Base-by-base conservation (phyloP, 2,329 filamentous ascomycete species). In the Calonectria crousiana region DNA sequence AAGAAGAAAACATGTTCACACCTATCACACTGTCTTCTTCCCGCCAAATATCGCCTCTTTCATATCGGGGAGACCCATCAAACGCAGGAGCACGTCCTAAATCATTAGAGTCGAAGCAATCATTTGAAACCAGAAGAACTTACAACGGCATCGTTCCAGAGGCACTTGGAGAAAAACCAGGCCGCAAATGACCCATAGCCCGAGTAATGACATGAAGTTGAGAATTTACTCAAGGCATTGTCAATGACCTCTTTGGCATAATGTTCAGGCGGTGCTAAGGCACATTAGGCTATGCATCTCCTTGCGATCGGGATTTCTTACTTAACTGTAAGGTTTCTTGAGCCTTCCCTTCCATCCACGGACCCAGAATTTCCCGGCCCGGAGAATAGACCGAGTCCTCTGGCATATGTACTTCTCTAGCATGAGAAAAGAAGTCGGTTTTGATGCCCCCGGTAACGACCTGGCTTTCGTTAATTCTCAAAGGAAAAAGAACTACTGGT, bases 331-430 rank as follows among this genome's bases (percentile, higher is more conserved):
- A 6, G 11, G 13, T 32, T 13, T 41, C 67, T 44, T 75, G 66
- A 18, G 49, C 73, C 14, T 75, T 60, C 11, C 74, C 78, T 11
- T 38, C 70, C 44, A 80, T 34, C 76, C 75, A 78, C 28, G 70
- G 58, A 2, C 73, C 66, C 6, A 81, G 69, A 6, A 34, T 6
- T 16, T 78, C 72, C 49, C 74, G 44, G 2, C 62, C 78, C 4
- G 78, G 73, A 20, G 74, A 75, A 32, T 80, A 81, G 1, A 68
- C 62, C 1, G 78, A 81, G 14, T 38, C 58, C 41, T 84, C 47
- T 79, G 87, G 76, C 83, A 87, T 49, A 67, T 87, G 83, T 83
- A 84, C 83, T 71, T 85, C 82, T 58, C 85, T 84, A 78, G 84
- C 68, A 81, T 87, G 49, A 83, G 86, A 77, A 41, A 79, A 82